Percentiles rank a stretch among this genome's conserved stretches.
Evolutionary conservation across 2,329 filamentous ascomycete species (phyloP).

Genomic region (Macroventuria anomochaeta): DNA sequence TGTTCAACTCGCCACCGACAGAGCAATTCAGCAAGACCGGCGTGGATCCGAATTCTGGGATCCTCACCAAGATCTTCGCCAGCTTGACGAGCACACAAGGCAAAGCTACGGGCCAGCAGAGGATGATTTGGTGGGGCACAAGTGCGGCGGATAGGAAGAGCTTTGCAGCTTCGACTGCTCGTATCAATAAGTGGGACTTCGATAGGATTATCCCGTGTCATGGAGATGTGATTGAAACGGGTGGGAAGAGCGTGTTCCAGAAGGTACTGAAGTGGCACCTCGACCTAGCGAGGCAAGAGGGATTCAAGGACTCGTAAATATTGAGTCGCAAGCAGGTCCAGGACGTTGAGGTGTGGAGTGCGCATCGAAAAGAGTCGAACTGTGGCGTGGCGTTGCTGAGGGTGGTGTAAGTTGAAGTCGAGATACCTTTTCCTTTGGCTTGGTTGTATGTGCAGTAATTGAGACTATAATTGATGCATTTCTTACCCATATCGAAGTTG

Average conservation of each 20-base stretch:
- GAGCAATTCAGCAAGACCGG: conserved; percentile 75
- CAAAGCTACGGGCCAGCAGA: conserved; percentile 70
- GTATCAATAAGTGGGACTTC: conserved; percentile 83
- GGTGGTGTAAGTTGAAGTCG: background rate
- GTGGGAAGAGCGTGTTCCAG: conserved; percentile 75
- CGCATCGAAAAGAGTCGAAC: background rate
- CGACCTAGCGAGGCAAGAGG: conserved; percentile 45
- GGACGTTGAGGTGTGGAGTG: background rate
- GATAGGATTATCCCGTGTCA: conserved; percentile 88
- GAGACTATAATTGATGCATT: too few species aligned
- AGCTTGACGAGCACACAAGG: conserved; percentile 67
- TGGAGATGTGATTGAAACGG: conserved; percentile 81
- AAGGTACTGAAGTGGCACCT: conserved; percentile 87
- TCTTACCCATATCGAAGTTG: too few species aligned
- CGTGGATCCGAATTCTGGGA: conserved; percentile 61
- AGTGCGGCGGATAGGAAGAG: conserved; percentile 67
- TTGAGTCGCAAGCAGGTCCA: too few species aligned
- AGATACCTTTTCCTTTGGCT: background rate
- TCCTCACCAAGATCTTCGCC: conserved; percentile 64
- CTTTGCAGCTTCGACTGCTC: conserved; percentile 72
- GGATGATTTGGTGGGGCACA: conserved; percentile 80
- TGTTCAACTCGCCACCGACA: conserved; percentile 87
- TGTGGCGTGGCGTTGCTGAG: background rate
- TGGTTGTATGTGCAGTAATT: background rate
- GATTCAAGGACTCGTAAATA: conserved; percentile 9